Conservation (phyloP, 139 green algal species). For the Parachlorella kessleri region DNA sequence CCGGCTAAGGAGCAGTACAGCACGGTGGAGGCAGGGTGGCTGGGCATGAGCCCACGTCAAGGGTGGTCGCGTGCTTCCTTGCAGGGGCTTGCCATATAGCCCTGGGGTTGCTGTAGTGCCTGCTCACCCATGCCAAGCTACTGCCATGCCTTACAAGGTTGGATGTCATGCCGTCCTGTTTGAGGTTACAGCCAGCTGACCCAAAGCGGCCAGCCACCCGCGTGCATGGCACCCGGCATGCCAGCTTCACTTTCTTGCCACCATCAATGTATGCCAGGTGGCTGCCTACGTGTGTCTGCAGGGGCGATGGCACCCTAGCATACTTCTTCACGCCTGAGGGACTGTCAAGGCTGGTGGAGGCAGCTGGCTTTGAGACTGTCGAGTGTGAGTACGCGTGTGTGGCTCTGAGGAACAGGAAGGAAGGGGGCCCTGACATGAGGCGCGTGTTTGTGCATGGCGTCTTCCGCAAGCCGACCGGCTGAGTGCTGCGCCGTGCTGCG, state of each 20-base stretch:
- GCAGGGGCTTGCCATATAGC: neutral
- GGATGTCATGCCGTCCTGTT: neutral
- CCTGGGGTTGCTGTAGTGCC: neutral
- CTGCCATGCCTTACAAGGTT: neutral
- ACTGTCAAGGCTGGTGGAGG: slow-evolving; percentile 36
- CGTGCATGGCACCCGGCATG: neutral
- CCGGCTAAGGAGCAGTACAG: no score
- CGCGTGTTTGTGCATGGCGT: slow-evolving; percentile 82
- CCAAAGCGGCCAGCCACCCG: no score
- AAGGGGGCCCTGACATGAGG: slow-evolving; percentile 45
- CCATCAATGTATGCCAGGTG: neutral
- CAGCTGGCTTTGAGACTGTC: slow-evolving; percentile 52
- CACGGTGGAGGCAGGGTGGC: neutral
- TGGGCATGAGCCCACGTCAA: neutral
- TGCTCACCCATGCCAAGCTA: neutral
- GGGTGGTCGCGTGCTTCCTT: neutral
- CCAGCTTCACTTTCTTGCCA: neutral
- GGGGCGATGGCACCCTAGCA: slow-evolving; percentile 67
- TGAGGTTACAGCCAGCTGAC: neutral
- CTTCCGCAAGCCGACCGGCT: slow-evolving; percentile 68
- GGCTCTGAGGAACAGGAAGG: slow-evolving; percentile 67
- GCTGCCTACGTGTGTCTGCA: slow-evolving; percentile 9
- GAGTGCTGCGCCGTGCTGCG: no score
- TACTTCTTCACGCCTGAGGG: slow-evolving; percentile 79
- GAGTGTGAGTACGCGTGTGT: slow-evolving; percentile 73